Evolutionary conservation across 1,139 yeast species (phyloP), one percentile per base, ranked within the genome.

Genomic region (Debaryomyces subglobosus): DNA sequence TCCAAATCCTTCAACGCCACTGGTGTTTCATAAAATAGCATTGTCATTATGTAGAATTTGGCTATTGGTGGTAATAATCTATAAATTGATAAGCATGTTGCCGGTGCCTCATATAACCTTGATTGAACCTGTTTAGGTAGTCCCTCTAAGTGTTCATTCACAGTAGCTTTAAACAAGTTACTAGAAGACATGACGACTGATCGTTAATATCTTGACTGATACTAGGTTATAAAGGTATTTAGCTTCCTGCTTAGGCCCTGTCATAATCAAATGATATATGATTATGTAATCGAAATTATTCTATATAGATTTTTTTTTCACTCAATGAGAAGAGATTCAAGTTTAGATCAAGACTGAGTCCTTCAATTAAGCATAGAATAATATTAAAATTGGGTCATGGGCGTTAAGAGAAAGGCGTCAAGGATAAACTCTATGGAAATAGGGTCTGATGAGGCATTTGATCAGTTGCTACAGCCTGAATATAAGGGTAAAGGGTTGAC

Each of bases 51-150:
- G 59, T 87, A 85, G 67, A 90, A 87, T 64, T 94, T 92, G 24
- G 97, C 96, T 61, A 94, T 70, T 15, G 94, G 85, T 0, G 99
- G 97, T 27, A 95, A 75, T 52, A 94, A 74, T 54, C 99, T 78
- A 65, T 85, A 92, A 20, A 94, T 86, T 2, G 99, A 96, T 44
- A 94, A 74, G 63, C 98, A 92, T 49, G 99, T 90, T 13, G 97
- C 97, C 2, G 99, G 97, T 46, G 82, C 75, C 50, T 69, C 77
- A 67, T 88, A 94, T 24, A 94, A 77, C 60, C 92, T 81, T 21
- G 86, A 78, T 58, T 91, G 92, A 13, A 91, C 90, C 6, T 86
- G 74, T 60, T 86, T 90, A 2, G 98, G 97, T 15, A 94, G 81
- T 16, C 89, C 91, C 62, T 91, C 97, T 51, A 94, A 74, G 65